Percentiles rank a stretch among this genome's conserved stretches.
Conservation (phyloP, 2,329 filamentous ascomycete genomes). For the Pseudogymnoascus sp. region DNA sequence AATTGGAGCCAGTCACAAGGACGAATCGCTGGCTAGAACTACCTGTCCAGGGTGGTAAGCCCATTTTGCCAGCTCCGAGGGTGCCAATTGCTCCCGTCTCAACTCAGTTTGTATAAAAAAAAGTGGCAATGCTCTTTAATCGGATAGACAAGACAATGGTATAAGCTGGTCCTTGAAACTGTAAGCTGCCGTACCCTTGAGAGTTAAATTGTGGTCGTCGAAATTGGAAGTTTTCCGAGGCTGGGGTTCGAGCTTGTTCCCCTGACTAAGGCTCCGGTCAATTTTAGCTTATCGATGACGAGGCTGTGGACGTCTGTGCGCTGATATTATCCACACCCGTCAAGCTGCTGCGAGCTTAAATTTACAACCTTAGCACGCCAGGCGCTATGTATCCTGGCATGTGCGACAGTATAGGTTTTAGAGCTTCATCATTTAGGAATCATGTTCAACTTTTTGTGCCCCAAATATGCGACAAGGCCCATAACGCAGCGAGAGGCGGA, state of each 20-base stretch:
- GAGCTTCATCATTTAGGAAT: neutral
- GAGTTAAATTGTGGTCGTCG: neutral
- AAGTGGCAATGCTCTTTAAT: neutral
- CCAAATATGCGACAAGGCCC: neutral
- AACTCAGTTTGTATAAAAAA: neutral
- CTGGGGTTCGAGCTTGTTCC: neutral
- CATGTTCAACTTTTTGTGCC: neutral
- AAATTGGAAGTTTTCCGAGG: neutral
- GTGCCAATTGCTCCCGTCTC: neutral
- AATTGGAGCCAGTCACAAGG: slow-evolving; percentile 64
- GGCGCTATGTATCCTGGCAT: neutral
- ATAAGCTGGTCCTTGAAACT: neutral
- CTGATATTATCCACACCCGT: neutral
- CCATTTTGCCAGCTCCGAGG: slow-evolving; percentile 21
- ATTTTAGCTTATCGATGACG: slow-evolving; percentile 8
- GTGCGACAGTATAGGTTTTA: neutral
- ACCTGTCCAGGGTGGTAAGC: slow-evolving; percentile 29
- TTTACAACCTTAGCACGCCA: neutral
- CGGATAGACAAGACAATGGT: neutral
- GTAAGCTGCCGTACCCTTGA: neutral
- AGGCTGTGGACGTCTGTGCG: neutral
- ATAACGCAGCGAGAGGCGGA: neutral
- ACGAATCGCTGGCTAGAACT: slow-evolving; percentile 46
- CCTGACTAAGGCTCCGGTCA: neutral
- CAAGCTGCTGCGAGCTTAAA: neutral